Evolutionary conservation across 306 rosid genomes (phyloP), one percentile per base, ranked within the genome.

Genomic region (Lablab purpureus): DNA sequence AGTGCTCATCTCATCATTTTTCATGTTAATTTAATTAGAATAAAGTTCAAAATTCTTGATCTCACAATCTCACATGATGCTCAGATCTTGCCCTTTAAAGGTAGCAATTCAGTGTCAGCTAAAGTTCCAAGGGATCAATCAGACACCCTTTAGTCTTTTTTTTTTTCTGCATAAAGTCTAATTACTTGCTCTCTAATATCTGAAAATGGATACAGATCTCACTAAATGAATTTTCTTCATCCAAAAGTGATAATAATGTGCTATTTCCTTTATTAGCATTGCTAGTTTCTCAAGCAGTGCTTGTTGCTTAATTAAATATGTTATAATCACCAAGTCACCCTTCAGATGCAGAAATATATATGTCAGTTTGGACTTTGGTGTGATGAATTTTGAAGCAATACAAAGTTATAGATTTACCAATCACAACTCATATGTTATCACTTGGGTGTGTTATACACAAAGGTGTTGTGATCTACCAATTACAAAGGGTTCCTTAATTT

Each of bases 21-120:
- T 79, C 86, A 74, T 79, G 80, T 67, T 41, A 49, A 56, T 43
- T 63, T 43, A 50, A 65, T 46, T 37, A 40, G 85, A 85, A 87
- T 75, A 89, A 87, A 82, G 87, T 1, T 17, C 54, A 50, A 27
- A 55, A 54, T 23, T 68, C 76, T 72, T 37, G 76, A 7, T 64
- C 60, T 73, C 49, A 54, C 73, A 41, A 52, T 41, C 58, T 63
- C 84, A 36, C 67, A 45, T 65, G 58, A 74, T 78, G 69, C 27
- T 75, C 82, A 46, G 54, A 73, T 76, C 82, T 77, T 75, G 58
- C 67, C 74, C 68, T 79, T 28, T 52, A 68, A 52, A 52, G 74
- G 75, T 10, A 27, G 63, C 68, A 56, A 43, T 21, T 68, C 27
- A 62, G 63, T 71, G 79, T 71, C 64, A 19, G 63, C 46, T 50